Base-by-base conservation (phyloP, 177 flowering plant genomes). In the Vitis hybrid region DNA sequence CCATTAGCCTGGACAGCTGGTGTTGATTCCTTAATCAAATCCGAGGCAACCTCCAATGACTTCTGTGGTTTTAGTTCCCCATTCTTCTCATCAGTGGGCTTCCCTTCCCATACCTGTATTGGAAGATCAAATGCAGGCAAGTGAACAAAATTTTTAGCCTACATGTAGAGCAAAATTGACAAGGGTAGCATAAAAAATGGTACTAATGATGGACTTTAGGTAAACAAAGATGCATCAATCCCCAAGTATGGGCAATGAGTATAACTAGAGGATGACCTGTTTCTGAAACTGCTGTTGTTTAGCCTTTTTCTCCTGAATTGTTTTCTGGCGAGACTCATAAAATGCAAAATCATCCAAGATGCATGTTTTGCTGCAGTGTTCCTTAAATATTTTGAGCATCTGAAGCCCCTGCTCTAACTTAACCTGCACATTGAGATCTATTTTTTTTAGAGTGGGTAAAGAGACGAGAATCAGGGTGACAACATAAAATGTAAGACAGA, bases 321-420 rank as follows among this genome's bases (percentile, higher is more conserved):
- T 71, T 72, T 77, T 79, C 78, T 82, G 77, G 9, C 85, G 75
- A 3, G 64, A 62, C 70, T 79, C 85, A 51, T 82, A 82, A 52
- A 82, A 82, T 23, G 58, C 77, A 70, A 82, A 79, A 68, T 82
- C 85, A 75, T 82, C 85, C 66, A 82, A 57, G 34, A 82, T 75
- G 70, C 79, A 79, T 10, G 85, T 82, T 73, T 75, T 77, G 64
- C 73, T 73, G 48, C 68, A 50, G 56, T 82, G 80, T 9, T 79
- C 77, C 73, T 82, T 79, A 67, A 82, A 82, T n/a, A 79, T 70
- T 69, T 77, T 82, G 4, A 82, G 34, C 71, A 82, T 45, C 45
- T 82, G 74, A 68, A 82, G 75, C 11, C 85, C 85, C 12, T 78
- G 82, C 58, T 79, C 82, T 5, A 79, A 13, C 77, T 76, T 82